Evolutionary conservation across 306 rosid species (phyloP).

Genomic region (Quercus parvula): DNA sequence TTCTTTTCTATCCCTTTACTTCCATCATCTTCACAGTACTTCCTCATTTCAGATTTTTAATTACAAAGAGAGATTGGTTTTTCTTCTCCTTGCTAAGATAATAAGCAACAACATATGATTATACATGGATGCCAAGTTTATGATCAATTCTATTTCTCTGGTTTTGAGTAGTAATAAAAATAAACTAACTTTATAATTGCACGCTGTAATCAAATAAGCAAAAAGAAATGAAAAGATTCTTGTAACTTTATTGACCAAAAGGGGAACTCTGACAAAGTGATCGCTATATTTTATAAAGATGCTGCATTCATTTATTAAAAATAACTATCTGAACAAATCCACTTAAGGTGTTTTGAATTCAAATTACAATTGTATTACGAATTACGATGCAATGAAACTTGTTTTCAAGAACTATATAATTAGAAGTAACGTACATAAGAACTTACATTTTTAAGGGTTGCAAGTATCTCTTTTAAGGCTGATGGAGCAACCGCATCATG

Average conservation of each 20-base stretch:
- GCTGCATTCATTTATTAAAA: neutral
- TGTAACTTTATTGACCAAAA: neutral
- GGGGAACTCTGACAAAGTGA: neutral
- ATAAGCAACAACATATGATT: neutral
- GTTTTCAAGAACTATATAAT: neutral
- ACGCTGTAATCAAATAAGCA: neutral
- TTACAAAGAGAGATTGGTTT: neutral
- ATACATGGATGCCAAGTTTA: neutral
- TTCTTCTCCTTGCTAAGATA: neutral
- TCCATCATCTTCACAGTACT: neutral
- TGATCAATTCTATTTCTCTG: neutral
- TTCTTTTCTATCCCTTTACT: neutral
- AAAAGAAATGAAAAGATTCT: neutral
- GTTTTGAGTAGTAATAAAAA: neutral
- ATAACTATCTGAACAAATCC: neutral
- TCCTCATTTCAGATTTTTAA: neutral
- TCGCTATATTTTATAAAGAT: neutral
- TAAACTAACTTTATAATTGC: neutral
- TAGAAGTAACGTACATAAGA: neutral
- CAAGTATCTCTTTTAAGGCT: slow-evolving; percentile 70
- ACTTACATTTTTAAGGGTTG: slow-evolving; percentile 90
- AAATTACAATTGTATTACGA: neutral
- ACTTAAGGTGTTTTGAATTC: neutral
- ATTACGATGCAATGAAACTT: neutral
- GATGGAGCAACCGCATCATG: slow-evolving; percentile 88